These are phyloP conservation scores for Penicillium olsonii DNA, from an alignment of 2,329 filamentous ascomycete species.

Conservation along the genomic window DNA sequence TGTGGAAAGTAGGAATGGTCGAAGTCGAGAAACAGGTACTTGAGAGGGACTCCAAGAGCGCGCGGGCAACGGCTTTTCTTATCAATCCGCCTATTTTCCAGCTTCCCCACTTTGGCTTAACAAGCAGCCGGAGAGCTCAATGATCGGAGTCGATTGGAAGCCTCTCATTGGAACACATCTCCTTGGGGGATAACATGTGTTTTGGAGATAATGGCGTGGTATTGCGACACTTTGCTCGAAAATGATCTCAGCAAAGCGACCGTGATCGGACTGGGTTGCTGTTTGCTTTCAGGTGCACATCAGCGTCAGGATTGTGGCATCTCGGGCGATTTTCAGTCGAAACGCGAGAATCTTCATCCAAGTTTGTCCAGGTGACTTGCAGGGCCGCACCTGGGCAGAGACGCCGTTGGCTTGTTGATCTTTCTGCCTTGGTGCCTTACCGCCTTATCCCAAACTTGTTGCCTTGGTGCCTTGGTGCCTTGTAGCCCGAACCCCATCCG, in stretches of 20 bases:
- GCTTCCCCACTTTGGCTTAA: constrained; percentile 4
- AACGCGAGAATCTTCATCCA: too few species aligned
- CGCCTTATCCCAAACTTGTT: background rate
- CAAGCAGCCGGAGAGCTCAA: background rate
- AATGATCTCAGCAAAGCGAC: constrained; percentile 2
- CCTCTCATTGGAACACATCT: background rate
- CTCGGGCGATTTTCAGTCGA: too few species aligned
- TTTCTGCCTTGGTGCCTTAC: background rate
- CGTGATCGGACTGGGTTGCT: too few species aligned
- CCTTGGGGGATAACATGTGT: background rate
- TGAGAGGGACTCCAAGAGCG: background rate
- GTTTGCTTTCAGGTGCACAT: too few species aligned
- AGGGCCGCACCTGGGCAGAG: too few species aligned
- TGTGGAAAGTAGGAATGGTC: background rate
- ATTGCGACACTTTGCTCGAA: constrained; percentile 6
- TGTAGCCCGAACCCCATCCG: background rate
- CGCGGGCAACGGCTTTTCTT: background rate
- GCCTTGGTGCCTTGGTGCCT: background rate
- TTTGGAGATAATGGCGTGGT: constrained; percentile 3
- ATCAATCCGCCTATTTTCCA: background rate
- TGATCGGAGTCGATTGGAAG: background rate
- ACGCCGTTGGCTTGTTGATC: too few species aligned
- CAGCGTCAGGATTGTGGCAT: too few species aligned
- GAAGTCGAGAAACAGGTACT: background rate
- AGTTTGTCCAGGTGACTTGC: too few species aligned